Base-by-base conservation (phyloP, 495 filamentous ascomycete genomes). In the Aspergillus kassunensis region DNA sequence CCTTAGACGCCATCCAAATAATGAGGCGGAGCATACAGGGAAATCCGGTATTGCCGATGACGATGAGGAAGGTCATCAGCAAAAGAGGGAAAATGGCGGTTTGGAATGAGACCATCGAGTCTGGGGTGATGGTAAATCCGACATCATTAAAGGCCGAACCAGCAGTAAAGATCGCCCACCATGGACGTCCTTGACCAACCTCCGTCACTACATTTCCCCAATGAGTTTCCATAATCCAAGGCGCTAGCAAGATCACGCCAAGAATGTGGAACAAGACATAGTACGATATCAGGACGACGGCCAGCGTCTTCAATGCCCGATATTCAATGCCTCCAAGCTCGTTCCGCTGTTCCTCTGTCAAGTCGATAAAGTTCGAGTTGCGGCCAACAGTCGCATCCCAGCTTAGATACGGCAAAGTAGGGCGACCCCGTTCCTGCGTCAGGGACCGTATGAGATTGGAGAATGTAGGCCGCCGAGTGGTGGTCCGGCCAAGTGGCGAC, bases 281-380 rank as follows among this genome's bases (percentile, higher is more conserved):
- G 67, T 97, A 97, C 8, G 70, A 68, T 2, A 85, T 81, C 42
- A 96, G 72, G 21, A 96, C 83, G 36, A 87, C 67, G 1, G 88
- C 86, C 30, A 97, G 66, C 6, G 89, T 89, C 66, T 96, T 96
- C 36, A 97, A 69, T 0, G 91, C 86, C 7, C 92, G 82, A 61
- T 97, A 97, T 69, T 97, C 91, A 39, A 97, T 96, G 11, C 91
- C 91, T 3, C 91, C 91, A 11, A 97, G 74, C 62, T 97, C 92
- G 57, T 97, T 89, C 42, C 91, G 79, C 67, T 97, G 91, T 51
- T 89, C 89, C 64, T 95, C 88, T 0, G 85, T 89, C 44, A 97
- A 69, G 64, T 91, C 88, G 6, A 93, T 76, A 56, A 98, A 98
- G 15, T 86, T 84, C 23, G 91, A 96, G 63, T 97, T 97, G 34